Evolutionary conservation across 306 rosid genomes (phyloP), one percentile per base, ranked within the genome.

Genomic region (barrel medic (Medicago truncatula)): DNA sequence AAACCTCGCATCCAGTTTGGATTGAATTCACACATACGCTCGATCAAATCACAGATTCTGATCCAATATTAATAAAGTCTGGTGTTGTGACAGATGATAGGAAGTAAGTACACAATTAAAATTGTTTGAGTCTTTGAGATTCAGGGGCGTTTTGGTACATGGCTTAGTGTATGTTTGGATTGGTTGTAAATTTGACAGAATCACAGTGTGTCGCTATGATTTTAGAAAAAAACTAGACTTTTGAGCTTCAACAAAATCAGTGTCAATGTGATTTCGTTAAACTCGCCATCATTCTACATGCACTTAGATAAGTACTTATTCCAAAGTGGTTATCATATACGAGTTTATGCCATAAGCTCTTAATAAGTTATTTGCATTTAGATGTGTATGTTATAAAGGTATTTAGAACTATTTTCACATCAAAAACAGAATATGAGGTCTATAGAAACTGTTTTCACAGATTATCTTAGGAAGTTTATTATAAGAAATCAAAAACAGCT

Each of bases 1-100:
- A 91, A 77, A 81, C 59, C 79, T 85, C 93, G 17, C 95, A 86
- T 66, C 83, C 96, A 81, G 36, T 87, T 80, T 94, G 98, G 98
- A 73, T 85, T 28, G 87, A 86, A 28, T 68, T 91, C 71, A 76
- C 81, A 18, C 87, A 91, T 66, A 23, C 81, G 70, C 38, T 78
- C 38, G 41, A 77, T 83, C 94, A 85, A 81, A 84, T 57, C 75
- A 62, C 81, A 23, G 85, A 83, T 73, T 47, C 70, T 82, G 86
- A 84, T 74, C 73, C 52, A 34, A 67, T 85, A 65, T 58, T 82
- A 21, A 71, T 88, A 47, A 87, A 87, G 78, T 87, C 89, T 72
- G 97, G 93, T 13, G 76, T 78, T 54, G 86, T 88, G 77, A 87
- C 96, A 67, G 85, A 83, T 71, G 96, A 90, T 76, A 83, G 86